These are phyloP conservation scores for Cicer pinnatifidum DNA, from an alignment of 306 rosid genomes.

Conservation along the genomic window DNA sequence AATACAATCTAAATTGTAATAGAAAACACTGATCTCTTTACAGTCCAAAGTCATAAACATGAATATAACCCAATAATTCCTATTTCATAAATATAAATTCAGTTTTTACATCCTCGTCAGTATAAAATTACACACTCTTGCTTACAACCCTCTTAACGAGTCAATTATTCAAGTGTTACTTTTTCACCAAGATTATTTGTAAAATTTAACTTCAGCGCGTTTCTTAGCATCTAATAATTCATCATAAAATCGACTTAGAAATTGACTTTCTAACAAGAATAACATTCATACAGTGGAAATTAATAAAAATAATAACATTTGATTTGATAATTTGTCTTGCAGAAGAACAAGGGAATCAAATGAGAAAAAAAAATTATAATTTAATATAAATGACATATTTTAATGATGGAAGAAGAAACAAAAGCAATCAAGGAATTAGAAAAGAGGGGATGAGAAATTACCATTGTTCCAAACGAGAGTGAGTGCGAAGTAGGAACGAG, in stretches of 20 bases:
- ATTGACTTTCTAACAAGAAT: background rate
- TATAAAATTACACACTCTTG: background rate
- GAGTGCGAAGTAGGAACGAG: background rate
- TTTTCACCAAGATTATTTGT: background rate
- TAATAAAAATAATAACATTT: background rate
- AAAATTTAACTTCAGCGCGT: background rate
- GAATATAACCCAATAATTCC: background rate
- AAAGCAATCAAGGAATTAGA: background rate
- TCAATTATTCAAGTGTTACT: constrained; percentile 3
- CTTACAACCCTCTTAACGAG: background rate
- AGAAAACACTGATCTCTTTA: background rate
- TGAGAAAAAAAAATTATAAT: background rate
- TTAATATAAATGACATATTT: background rate
- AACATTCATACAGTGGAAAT: background rate
- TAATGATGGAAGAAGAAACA: background rate
- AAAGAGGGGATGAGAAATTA: constrained; percentile 15
- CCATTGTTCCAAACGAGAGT: constrained; percentile 40
- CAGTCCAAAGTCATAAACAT: background rate
- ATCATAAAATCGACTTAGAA: background rate
- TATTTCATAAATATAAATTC: background rate
- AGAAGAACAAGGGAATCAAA: background rate
- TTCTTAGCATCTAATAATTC: background rate
- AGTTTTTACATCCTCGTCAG: background rate
- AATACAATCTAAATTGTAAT: background rate
- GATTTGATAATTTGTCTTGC: background rate